Base-by-base conservation (phyloP, 1,284 basidiomycete species). In the Boletus mariae region DNA sequence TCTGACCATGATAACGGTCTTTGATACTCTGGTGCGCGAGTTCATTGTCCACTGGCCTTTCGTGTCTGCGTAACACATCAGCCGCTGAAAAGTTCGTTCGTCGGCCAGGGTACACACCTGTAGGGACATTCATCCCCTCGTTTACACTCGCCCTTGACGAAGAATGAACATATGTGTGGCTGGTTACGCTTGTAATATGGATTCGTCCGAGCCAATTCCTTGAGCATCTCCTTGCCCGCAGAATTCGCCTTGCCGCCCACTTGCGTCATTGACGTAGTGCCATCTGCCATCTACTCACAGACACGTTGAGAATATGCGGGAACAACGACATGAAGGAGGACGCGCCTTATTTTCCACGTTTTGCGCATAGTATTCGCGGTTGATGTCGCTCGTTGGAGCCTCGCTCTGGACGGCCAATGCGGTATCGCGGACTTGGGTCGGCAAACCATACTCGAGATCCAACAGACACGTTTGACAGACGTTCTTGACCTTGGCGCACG, bases 401-500 rank as follows among this genome's bases (percentile, higher is more conserved):
- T 92, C 87, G 64, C 84, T 90, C 71, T 92, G 83, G 41, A 93
- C 67, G 10, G 89, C 93, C 44, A 99, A 73, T 7, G 97, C 97
- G 0, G 95, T 96, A 71, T 99, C 97, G 55, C 97, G 80, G 13
- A 99, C 95, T 78, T 99, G 97, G 0, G 94, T 95, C 1, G 97
- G 97, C 44, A 99, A 75, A 15, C 93, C 93, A 63, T 94, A 99
- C 71, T 98, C 94, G 55, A 96, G 80, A 69, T 99, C 97, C 34
- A 99, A 78, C 28, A 99, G 77, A 71, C 97, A 99, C 1, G 95
- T 98, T 75, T 99, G 97, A 75, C 97, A 99, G 41, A 97, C 92
- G 66, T 99, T 98, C 80, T 98, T 98, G 63, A 98, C 89, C 78
- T 98, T 99, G 37, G 96, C 92, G 65, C 97, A 99, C 1, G 97